Evolutionary conservation across 2,329 filamentous ascomycete genomes (phyloP), one percentile per base, ranked within the genome.

Genomic region (Trichoderma asperellum): DNA sequence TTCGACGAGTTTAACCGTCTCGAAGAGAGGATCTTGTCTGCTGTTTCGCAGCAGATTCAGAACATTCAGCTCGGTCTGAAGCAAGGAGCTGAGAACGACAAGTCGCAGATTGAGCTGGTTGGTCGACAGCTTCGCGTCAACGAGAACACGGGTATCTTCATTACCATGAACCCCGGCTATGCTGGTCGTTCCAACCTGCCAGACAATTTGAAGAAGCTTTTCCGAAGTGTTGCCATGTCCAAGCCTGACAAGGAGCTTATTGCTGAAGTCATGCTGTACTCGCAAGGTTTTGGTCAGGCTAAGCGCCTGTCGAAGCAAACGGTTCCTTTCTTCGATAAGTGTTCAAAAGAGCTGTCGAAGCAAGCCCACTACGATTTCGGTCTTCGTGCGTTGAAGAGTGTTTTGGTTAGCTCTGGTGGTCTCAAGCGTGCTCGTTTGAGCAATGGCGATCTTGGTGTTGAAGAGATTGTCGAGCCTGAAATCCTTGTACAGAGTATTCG

Each of bases 1-100:
- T 99, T 99, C 81, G 96, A 99, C 77, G 96, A 99, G 83, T 99
- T 99, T 86, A 99, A 99, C 81, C 92, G 96, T 87, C 86, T 99
- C 24, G 96, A 99, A 77, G 96, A 99, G 83, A 90, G 96, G 73
- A 99, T 99, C 71, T 82, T 99, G 71, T 99, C 96, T 56, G 96
- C 96, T 21, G 96, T 99, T 18, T 99, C 96, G 24, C 96, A 99
- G 80, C 96, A 99, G 79, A 97, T 99, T 65, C 96, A 99, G 78
- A 99, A 99, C 78, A 99, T 99, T 72, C 96, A 99, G 80, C 89
- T 98, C 72, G 96, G 96, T 69, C 85, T 99, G 67, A 94, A 94
- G 79, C 93, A 95, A 78, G 91, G 91, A 40, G 91, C 84, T 8
- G 89, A 93, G 68, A 92, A 97, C 74, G 88, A 91, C 7, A 93